These are phyloP conservation scores for Nannizziopsis arthrosporioides DNA, from an alignment of 2,329 filamentous ascomycete species.

Conservation along the genomic window DNA sequence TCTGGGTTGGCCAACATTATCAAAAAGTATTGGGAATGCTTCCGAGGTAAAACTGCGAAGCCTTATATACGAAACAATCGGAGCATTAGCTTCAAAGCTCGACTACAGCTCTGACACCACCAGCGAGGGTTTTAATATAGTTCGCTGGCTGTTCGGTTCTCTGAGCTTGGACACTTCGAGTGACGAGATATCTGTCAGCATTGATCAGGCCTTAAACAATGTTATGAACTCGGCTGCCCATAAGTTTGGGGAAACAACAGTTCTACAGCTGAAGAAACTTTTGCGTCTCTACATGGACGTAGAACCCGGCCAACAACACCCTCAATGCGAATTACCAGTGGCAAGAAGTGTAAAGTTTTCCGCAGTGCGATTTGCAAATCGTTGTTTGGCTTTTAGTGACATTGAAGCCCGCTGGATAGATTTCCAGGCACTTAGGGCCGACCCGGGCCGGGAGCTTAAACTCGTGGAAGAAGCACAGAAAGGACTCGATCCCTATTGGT, in stretches of 20 bases:
- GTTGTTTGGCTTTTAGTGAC: constrained; percentile 70
- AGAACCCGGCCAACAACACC: constrained; percentile 30
- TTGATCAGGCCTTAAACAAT: constrained; percentile 77
- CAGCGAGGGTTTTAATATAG: constrained; percentile 38
- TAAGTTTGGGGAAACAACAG: constrained; percentile 30
- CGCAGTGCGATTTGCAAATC: constrained; percentile 78
- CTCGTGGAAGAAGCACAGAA: constrained; percentile 81
- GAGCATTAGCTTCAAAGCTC: constrained; percentile 52
- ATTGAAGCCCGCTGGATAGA: constrained; percentile 77
- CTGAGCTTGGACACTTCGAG: constrained; percentile 66
- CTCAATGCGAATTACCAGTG: constrained; percentile 32
- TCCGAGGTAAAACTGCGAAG: constrained; percentile 59
- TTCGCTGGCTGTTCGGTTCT: constrained; percentile 72
- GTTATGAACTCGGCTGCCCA: constrained; percentile 51
- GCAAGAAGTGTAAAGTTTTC: constrained; percentile 69
- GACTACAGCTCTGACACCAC: constrained; percentile 27
- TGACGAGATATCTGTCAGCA: constrained; percentile 66
- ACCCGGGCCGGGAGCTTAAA: constrained; percentile 59
- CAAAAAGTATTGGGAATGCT: constrained; percentile 41
- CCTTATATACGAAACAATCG: constrained; percentile 82
- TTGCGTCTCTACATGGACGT: constrained; percentile 58
- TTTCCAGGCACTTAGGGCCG: constrained; percentile 63
- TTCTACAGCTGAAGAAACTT: constrained; percentile 41
- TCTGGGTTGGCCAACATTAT: constrained; percentile 70
- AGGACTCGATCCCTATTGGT: constrained; percentile 71